phyloP scores from a whole-genome alignment of 192 early-diverging fungal species.

The Spinellus fusiger region DNA sequence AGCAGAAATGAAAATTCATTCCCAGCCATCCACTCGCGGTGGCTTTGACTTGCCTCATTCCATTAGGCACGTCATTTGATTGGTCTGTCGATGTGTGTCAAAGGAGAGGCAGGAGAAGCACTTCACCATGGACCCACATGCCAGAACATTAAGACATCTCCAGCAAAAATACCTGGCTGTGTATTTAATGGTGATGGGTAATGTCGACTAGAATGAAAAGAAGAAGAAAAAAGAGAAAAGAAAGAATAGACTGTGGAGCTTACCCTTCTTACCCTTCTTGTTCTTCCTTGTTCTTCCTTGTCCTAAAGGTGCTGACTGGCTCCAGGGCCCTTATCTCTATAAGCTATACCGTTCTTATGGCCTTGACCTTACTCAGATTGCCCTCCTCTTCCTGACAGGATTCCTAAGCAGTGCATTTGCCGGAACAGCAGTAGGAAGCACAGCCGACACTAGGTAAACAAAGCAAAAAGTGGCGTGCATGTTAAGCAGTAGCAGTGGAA shows the following conservation, averaged over 20 bases:
- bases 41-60: too few relatives aligned
- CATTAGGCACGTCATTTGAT: too few relatives aligned
- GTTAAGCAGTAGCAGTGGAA: conserved; percentile 28
- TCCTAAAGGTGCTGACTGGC: conserved; percentile 39
- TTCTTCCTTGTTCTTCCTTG: neutral
- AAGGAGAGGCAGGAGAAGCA: too few relatives aligned
- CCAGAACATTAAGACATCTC: conserved; percentile 13
- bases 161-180: conserved; percentile 21
- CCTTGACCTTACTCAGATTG: conserved; percentile 53
- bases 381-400: conserved; percentile 63
- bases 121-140: too few relatives aligned
- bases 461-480: neutral
- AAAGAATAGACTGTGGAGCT: neutral
- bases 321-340: conserved; percentile 62
- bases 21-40: too few relatives aligned
- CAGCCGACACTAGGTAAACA: conserved; percentile 63
- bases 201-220: neutral
- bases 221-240: neutral
- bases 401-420: conserved; percentile 65
- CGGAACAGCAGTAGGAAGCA: conserved; percentile 63
- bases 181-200: conserved; percentile 29
- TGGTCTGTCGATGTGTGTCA: too few relatives aligned
- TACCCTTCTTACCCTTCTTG: neutral
- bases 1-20: too few relatives aligned
- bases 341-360: conserved; percentile 57